A percentile compares a stretch with the other conserved stretches of the same genome.
These are phyloP conservation scores for Schwanniomyces vanrijiae DNA, from an alignment of 805 yeast genomes.

Conservation along the genomic window DNA sequence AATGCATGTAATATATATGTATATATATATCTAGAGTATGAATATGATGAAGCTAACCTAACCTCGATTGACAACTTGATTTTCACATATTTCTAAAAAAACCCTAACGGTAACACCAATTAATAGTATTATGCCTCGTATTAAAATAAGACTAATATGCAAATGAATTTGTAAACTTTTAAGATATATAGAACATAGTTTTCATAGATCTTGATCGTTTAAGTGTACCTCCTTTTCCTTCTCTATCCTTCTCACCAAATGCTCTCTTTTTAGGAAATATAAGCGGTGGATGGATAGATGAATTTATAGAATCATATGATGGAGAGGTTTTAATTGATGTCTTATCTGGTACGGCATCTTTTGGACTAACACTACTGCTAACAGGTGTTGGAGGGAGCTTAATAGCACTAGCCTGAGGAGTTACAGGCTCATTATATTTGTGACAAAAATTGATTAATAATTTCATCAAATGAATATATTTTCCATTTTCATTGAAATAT, in stretches of 20 bases:
- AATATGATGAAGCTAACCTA: background rate
- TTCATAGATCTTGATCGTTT: slow-evolving; percentile 24
- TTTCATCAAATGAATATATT: slow-evolving; percentile 37
- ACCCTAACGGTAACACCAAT: background rate
- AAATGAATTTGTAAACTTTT: background rate
- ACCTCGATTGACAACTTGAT: background rate
- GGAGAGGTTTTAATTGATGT: background rate
- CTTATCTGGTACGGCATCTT: background rate
- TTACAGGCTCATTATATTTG: slow-evolving; percentile 20
- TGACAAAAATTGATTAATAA: slow-evolving; percentile 32
- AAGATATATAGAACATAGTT: slow-evolving; percentile 19
- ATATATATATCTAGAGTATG: background rate
- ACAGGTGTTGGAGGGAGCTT: slow-evolving; percentile 18
- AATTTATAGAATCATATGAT: background rate
- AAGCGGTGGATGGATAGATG: slow-evolving; percentile 4
- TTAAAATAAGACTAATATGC: background rate
- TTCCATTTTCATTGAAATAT: slow-evolving; percentile 39
- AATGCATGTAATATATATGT: background rate
- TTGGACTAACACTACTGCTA: slow-evolving; percentile 20
- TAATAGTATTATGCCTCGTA: background rate
- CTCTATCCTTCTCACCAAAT: slow-evolving; percentile 4
- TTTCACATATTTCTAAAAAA: background rate
- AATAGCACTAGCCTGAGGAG: slow-evolving; percentile 25
- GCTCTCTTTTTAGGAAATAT: slow-evolving; percentile 6
- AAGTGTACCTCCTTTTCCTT: slow-evolving; percentile 10